These are phyloP conservation scores for Grosmannia penicillata DNA, from an alignment of 2,329 filamentous ascomycete species.

Conservation along the genomic window DNA sequence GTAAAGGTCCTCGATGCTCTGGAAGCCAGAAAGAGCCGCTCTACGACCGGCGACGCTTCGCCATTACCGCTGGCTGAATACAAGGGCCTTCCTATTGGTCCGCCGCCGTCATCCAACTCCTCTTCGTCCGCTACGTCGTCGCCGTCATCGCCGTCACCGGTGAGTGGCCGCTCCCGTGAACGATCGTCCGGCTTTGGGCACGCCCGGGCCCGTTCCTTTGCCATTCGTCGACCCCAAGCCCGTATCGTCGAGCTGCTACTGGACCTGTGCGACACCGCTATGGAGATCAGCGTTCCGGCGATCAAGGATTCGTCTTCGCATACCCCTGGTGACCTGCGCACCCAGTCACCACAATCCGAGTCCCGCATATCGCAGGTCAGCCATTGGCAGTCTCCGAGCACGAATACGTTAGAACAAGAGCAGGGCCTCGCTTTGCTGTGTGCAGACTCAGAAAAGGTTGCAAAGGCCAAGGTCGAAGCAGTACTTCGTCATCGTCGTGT, in stretches of 20 bases:
- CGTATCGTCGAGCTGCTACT: conserved; percentile 90
- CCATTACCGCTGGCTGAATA: conserved; percentile 57
- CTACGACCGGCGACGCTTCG: conserved; percentile 36
- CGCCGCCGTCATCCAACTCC: conserved; percentile 48
- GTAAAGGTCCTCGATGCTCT: conserved; percentile 89
- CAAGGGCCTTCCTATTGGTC: conserved; percentile 75
- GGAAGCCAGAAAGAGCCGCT: conserved; percentile 60
- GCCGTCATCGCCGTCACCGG: conserved; percentile 53
- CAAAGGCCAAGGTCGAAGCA: conserved; percentile 81
- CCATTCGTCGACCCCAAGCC: conserved; percentile 74
- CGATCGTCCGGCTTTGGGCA: conserved; percentile 62
- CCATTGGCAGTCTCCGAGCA: conserved; percentile 92
- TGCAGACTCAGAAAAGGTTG: conserved; percentile 72
- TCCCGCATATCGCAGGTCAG: conserved; percentile 85
- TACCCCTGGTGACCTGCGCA: conserved; percentile 63
- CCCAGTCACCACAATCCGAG: conserved; percentile 91
- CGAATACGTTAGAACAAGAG: conserved; percentile 83
- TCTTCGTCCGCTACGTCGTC: conserved; percentile 33
- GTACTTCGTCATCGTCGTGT: conserved; percentile 84
- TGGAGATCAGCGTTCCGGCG: conserved; percentile 87
- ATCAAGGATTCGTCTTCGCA: conserved; percentile 70
- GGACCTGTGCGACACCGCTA: conserved; percentile 86
- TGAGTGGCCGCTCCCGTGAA: conserved; percentile 58
- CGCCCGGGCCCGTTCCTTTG: conserved; percentile 72
- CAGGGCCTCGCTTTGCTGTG: conserved; percentile 80